A percentile compares a stretch with the other conserved stretches of the same genome.
These are phyloP conservation scores for Oldenlandia corymbosa DNA, from an alignment of 257 asterid genomes.

Conservation along the genomic window DNA sequence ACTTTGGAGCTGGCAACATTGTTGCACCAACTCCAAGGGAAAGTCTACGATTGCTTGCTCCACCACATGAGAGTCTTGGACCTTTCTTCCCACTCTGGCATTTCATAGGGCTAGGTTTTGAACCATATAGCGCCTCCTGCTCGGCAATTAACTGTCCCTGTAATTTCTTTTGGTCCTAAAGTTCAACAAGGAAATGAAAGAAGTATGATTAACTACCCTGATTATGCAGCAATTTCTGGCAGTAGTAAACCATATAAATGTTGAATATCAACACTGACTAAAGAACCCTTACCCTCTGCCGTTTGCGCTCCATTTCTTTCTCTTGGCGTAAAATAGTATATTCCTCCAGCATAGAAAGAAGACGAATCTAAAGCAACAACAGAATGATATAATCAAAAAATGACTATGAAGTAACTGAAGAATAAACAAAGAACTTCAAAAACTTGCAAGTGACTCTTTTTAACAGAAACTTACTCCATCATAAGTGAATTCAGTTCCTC, in stretches of 20 bases:
- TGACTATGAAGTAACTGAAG: neutral
- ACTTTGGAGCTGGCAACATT: slow-evolving; percentile 27
- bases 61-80: slow-evolving; percentile 33
- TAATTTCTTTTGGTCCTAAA: slow-evolving; percentile 71
- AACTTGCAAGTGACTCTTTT: neutral
- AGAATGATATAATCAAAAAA: neutral
- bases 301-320: slow-evolving; percentile 79
- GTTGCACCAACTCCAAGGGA: slow-evolving; percentile 42
- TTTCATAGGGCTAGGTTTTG: slow-evolving; percentile 48
- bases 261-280: no score
- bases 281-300: slow-evolving; percentile 64
- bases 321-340: slow-evolving; percentile 68
- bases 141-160: slow-evolving; percentile 45
- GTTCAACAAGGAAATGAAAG: neutral
- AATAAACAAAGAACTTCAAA: neutral
- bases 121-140: slow-evolving; percentile 45
- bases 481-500: slow-evolving; percentile 67
- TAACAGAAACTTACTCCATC: slow-evolving; percentile 64
- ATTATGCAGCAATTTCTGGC: neutral
- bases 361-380: slow-evolving; percentile 56
- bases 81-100: slow-evolving; percentile 37
- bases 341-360: slow-evolving; percentile 82
- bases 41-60: slow-evolving; percentile 29
- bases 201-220: neutral
- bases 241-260: neutral